Conservation (phyloP, 2,329 filamentous ascomycete genomes). For the Shiraia bambusicola region DNA sequence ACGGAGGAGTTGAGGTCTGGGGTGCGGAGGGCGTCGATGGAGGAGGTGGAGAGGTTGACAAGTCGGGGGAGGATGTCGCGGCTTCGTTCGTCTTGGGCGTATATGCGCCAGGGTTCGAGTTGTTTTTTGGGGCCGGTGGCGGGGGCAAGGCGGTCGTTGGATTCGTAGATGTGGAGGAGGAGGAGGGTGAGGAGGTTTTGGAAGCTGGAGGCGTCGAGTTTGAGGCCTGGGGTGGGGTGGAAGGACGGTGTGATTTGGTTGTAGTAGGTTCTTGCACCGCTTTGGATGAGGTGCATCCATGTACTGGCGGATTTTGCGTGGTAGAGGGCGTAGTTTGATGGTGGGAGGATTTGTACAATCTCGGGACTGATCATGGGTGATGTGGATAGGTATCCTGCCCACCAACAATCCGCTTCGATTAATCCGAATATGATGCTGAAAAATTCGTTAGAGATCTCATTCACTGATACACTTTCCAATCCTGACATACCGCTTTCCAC, state of each 20-base stretch:
- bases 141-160: constrained; percentile 36
- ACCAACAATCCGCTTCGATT: constrained; percentile 52
- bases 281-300: constrained; percentile 36
- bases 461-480: background rate
- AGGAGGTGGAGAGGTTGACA: constrained; percentile 42
- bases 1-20: constrained; percentile 54
- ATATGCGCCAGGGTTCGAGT: constrained; percentile 45
- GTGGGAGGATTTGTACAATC: constrained; percentile 50
- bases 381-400: constrained; percentile 51
- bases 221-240: constrained; percentile 35
- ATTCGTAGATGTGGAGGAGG: constrained; percentile 36
- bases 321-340: constrained; percentile 50
- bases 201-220: constrained; percentile 33
- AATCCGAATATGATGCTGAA: constrained; percentile 49
- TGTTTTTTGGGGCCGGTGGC: constrained; percentile 29
- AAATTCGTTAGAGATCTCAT: constrained; percentile 6
- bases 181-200: constrained; percentile 37
- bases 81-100: constrained; percentile 51
- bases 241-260: constrained; percentile 38
- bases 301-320: constrained; percentile 42
- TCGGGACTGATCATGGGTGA: constrained; percentile 51
- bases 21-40: constrained; percentile 46
- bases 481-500: constrained; percentile 46
- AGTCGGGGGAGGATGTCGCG: constrained; percentile 42
- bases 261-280: constrained; percentile 32